A percentile compares a stretch with the other conserved stretches of the same genome.
Conservation (phyloP, 2,329 filamentous ascomycete genomes). For the Aspergillus pseudoglaucus region DNA sequence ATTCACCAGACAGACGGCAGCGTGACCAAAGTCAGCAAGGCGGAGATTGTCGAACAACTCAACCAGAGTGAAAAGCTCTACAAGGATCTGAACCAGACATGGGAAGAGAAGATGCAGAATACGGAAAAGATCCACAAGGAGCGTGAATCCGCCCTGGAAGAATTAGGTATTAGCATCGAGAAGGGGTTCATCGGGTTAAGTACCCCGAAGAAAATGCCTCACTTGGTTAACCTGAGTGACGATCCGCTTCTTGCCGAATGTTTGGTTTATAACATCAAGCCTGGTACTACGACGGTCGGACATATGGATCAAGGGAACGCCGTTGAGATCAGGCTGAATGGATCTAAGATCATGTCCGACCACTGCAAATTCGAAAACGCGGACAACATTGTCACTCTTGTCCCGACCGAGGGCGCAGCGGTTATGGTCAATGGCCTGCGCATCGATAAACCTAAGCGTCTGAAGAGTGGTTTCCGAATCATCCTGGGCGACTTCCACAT, state of each 20-base stretch:
- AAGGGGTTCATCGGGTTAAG: conserved; percentile 94
- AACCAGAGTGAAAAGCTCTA: conserved; percentile 95
- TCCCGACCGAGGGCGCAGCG: conserved; percentile 83
- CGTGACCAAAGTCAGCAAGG: conserved; percentile 93
- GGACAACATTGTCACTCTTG: conserved; percentile 85
- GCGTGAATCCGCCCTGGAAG: conserved; percentile 86
- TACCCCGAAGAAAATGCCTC: conserved; percentile 98
- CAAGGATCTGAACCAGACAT: conserved; percentile 93
- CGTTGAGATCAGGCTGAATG: conserved; percentile 88
- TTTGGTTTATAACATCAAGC: conserved; percentile 95
- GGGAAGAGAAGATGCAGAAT: conserved; percentile 92
- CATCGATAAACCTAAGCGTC: conserved; percentile 73
- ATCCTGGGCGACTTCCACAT: conserved; percentile 98
- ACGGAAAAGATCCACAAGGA: conserved; percentile 98
- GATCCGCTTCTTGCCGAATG: conserved; percentile 91
- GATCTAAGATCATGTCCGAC: conserved; percentile 82
- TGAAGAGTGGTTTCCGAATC: conserved; percentile 88
- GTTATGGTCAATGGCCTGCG: conserved; percentile 97
- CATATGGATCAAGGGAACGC: conserved; percentile 81
- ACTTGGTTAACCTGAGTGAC: conserved; percentile 95
- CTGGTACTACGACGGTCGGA: conserved; percentile 86
- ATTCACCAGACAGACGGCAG: conserved; percentile 80
- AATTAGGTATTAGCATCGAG: conserved; percentile 96
- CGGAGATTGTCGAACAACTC: conserved; percentile 93
- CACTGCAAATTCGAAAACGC: conserved; percentile 93